phyloP scores from a whole-genome alignment of 306 rosid genomes.

The Calophaca sinica region DNA sequence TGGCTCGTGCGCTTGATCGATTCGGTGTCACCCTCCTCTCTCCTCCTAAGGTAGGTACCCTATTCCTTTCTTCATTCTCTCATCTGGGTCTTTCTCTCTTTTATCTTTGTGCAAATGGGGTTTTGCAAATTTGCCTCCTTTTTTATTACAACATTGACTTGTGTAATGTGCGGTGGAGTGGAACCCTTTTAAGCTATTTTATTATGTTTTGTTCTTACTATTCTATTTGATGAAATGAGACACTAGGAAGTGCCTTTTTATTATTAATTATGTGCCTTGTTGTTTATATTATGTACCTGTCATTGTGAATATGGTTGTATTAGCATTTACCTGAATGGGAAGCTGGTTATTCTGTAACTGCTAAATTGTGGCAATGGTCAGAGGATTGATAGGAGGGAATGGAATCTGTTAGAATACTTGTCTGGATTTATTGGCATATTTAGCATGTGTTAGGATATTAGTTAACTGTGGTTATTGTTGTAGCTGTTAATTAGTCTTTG shows the following conservation, averaged over 20 bases:
- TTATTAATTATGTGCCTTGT: slow-evolving; percentile 5
- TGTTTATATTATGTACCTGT: not conserved
- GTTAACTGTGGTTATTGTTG: slow-evolving; percentile 4
- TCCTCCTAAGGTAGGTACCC: slow-evolving; percentile 59
- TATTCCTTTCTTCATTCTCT: not conserved
- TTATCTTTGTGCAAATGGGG: not conserved
- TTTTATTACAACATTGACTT: not conserved
- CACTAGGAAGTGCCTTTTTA: too few relatives aligned
- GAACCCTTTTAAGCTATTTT: not conserved
- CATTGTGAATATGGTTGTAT: slow-evolving; percentile 9
- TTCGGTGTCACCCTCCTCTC: slow-evolving; percentile 72
- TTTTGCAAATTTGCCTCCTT: not conserved
- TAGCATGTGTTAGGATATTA: not conserved
- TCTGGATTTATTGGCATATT: not conserved
- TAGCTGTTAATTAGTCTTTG: not conserved
- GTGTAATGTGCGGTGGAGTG: not conserved
- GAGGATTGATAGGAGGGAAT: slow-evolving; percentile 22
- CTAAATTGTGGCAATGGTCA: not conserved
- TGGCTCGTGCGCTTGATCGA: slow-evolving; percentile 74
- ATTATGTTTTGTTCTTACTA: not conserved
- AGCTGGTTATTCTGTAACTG: slow-evolving; percentile 4
- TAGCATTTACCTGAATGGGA: not conserved
- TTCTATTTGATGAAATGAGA: too few relatives aligned
- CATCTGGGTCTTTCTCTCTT: not conserved
- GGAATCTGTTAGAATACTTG: not conserved